Evolutionary conservation across 83 land plant genomes (phyloP).

Genomic region (Picea abies): DNA sequence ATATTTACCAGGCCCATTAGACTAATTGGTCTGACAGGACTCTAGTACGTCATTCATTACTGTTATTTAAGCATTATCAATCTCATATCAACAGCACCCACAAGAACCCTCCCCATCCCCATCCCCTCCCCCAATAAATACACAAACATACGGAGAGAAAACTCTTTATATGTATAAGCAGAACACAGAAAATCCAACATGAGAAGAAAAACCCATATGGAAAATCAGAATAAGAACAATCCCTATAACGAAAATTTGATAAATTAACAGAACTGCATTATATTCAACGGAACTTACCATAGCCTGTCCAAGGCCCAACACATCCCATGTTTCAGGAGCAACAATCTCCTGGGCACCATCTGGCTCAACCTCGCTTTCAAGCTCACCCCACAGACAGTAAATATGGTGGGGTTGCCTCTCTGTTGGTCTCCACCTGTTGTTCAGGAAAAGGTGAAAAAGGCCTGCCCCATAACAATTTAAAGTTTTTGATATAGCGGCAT

Average conservation of each 20-base stretch:
- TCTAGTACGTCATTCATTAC: not conserved
- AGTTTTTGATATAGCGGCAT: not conserved
- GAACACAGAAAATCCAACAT: not conserved
- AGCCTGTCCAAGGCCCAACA: conserved; percentile 93
- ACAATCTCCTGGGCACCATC: conserved; percentile 2
- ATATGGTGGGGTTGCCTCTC: not conserved
- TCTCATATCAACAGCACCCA: not conserved
- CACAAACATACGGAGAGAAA: not conserved
- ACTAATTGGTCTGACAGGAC: not conserved
- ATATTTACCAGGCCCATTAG: no score
- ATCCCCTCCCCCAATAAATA: no score
- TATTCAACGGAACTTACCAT: conserved; percentile 63
- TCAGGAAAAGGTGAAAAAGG: not conserved
- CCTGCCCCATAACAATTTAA: not conserved
- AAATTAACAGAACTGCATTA: not conserved
- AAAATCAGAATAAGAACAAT: conserved; percentile 7
- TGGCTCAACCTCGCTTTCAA: conserved; percentile 6
- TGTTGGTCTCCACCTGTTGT: not conserved
- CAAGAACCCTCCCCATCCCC: no score
- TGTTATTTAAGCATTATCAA: not conserved
- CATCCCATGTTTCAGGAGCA: conserved; percentile 78
- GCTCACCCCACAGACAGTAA: conserved; percentile 3
- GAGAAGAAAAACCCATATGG: not conserved
- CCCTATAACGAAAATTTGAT: not conserved
- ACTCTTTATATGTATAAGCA: not conserved